Base-by-base conservation (phyloP, 2,329 filamentous ascomycete species). In the Akanthomyces dipterigenus region DNA sequence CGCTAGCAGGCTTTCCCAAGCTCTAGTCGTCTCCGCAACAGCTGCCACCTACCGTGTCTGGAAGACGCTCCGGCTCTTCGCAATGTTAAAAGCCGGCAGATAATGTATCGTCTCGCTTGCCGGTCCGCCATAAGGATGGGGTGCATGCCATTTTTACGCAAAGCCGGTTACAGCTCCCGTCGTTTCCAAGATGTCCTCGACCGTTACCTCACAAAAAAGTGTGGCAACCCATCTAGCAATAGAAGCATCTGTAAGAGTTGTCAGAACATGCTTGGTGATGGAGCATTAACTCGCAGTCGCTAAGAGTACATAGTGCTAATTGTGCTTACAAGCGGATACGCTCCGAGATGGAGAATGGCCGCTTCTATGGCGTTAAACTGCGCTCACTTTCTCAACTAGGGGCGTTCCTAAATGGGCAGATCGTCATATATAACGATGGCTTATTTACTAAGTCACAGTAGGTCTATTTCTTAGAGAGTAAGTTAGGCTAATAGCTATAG, bases 31-130 rank as follows among this genome's bases (percentile, higher is more conserved):
- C 53, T n/a, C 53, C 40, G 54, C 54, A 45, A 4, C 54, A 36
- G 54, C 45, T 59, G 43, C 45, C 46, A 59, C 55, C 55, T 59
- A 59, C 46, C 55, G 24, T 59, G 45, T 59, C 8, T 42, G 55
- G 55, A 42, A 26, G 55, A 50, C n/a, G 36, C 46, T 31, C 55
- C 55, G 55, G 24, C 34, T 12, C 28, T 14, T 26, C 22, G 6
- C 24, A 40, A 49, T 18, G 26, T 16, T 18, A 26, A 16, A 49
- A 57, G 43, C 8, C 55, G 55, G 54, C 45, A 49, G 43, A 57
- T 48, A 38, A 38, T 20, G n/a, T 42, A 6, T 38, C 20, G 45
- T 11, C 46, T 34, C 18, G 16, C 12, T 24, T 8, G 54, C 16
- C 22, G 8, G 26, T 9, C 26, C n/a, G 14, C 20, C 49, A 38